Evolutionary conservation across 169 alveolate genomes (phyloP).

Genomic region (Plasmodium adleri): DNA sequence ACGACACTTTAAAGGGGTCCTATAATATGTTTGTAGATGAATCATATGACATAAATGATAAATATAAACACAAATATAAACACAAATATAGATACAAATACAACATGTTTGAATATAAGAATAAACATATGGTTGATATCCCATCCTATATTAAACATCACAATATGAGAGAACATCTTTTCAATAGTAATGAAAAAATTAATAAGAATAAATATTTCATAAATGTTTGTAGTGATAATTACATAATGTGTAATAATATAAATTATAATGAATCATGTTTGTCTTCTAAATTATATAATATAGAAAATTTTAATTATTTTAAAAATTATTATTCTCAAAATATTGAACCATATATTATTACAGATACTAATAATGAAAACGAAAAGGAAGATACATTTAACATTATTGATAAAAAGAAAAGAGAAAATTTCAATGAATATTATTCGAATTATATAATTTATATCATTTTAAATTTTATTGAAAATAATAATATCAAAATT

Average conservation of each 20-base stretch:
- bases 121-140: too few relatives aligned
- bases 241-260: background rate
- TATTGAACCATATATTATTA: background rate
- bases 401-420: too few relatives aligned
- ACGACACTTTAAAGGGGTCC: too few relatives aligned
- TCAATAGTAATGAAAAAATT: background rate
- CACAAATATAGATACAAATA: background rate
- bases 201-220: background rate
- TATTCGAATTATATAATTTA: conserved; percentile 7
- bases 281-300: background rate
- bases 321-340: too few relatives aligned
- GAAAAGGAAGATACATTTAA: background rate
- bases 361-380: background rate
- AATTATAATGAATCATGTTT: background rate
- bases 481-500: background rate
- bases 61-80: background rate
- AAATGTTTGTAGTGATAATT: background rate
- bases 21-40: too few relatives aligned
- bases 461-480: conserved; percentile 13
- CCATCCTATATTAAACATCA: background rate
- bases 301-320: background rate
- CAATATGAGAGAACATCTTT: background rate
- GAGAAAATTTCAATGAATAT: background rate
- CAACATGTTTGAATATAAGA: too few relatives aligned
- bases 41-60: too few relatives aligned